Base-by-base conservation (phyloP, 1,284 basidiomycete genomes). In the Phylloporus sp. region DNA sequence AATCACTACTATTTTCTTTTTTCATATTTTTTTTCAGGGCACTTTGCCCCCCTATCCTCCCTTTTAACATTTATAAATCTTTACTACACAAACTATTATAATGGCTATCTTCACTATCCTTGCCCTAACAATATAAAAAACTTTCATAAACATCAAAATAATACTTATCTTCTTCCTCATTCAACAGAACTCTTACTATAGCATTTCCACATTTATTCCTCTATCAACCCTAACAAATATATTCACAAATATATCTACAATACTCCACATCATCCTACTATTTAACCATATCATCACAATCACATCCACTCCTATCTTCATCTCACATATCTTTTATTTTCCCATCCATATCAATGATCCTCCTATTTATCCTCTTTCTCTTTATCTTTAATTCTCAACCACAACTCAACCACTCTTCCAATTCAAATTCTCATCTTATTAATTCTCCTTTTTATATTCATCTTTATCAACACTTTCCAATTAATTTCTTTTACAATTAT, bases 391-490 rank as follows among this genome's bases (percentile, higher is more conserved):
- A 55, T 6, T 4, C 37, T 42, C 37, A 7, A 31, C 37, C n/a
- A n/a, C 28, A 37, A 40, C 40, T n/a, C n/a, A n/a, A n/a, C n/a
- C n/a, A n/a, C 10, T 29, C 28, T 20, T 15, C 78, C 5, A 84
- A 84, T 67, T 56, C 64, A 0, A 64, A 77, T 60, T 29, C 44
- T 18, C 68, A 65, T 1, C 29, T 50, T 3, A 68, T 74, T 31
- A 75, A 69, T 1, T 66, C 69, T 56, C 56, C 69, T 15, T 78
- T 79, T 7, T 66, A 71, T 1, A 37, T 72, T 13, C 60, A 67
- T 42, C 75, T 76, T 0, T 84, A 83, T 61, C 78, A 81, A 32
- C 78, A 83, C 6, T 80, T 83, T 65, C 79, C 78, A 0, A 68
- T 75, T n/a, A 2, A 62, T 0, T 78, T 74, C 59, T 64, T 69